Evolutionary conservation across 306 rosid species (phyloP).

Genomic region (Hippophae tibetana): DNA sequence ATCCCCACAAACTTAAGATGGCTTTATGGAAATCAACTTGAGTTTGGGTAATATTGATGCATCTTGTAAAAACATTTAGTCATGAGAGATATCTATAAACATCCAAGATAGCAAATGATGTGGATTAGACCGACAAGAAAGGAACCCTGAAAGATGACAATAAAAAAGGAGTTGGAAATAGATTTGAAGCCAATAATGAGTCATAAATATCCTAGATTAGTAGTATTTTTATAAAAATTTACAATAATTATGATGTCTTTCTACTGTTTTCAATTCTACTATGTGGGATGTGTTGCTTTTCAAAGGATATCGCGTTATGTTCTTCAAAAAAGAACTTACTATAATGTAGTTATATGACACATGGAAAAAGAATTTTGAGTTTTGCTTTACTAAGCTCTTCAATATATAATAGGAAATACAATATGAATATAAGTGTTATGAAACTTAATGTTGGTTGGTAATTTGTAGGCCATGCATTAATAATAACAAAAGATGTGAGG

Average conservation of each 20-base stretch:
- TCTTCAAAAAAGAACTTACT: slow-evolving; percentile 91
- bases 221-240: slow-evolving; percentile 13
- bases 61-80: too few relatives aligned
- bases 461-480: slow-evolving; percentile 85
- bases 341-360: slow-evolving; percentile 97
- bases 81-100: too few relatives aligned
- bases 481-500: slow-evolving; percentile 97
- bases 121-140: too few relatives aligned
- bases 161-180: too few relatives aligned
- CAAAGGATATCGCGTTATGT: slow-evolving; percentile 97
- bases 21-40: too few relatives aligned
- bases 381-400: slow-evolving; percentile 22
- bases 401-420: not conserved
- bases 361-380: slow-evolving; percentile 21
- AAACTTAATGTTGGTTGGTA: slow-evolving; percentile 19
- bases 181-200: too few relatives aligned
- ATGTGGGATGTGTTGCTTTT: slow-evolving; percentile 99
- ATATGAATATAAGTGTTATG: too few relatives aligned
- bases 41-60: too few relatives aligned
- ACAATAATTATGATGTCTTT: slow-evolving; percentile 29
- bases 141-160: too few relatives aligned
- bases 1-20: too few relatives aligned
- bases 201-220: not conserved
- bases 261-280: slow-evolving; percentile 65
- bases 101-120: too few relatives aligned